phyloP scores from a whole-genome alignment of 2,329 filamentous ascomycete genomes.

The Xylaria sp. region DNA sequence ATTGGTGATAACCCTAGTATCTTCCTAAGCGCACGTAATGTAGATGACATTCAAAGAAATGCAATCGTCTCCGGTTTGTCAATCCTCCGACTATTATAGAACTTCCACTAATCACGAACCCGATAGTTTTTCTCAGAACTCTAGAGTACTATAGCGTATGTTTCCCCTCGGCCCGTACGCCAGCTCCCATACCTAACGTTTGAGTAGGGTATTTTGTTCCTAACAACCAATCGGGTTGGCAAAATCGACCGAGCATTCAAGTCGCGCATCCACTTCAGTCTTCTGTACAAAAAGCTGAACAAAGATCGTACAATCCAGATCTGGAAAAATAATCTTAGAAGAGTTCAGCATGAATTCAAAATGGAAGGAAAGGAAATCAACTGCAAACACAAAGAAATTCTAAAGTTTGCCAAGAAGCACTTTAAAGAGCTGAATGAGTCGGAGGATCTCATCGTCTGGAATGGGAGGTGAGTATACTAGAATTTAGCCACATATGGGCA shows the following conservation, averaged over 20 bases:
- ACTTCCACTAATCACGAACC: neutral
- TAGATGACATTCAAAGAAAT: neutral
- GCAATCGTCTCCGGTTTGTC: neutral
- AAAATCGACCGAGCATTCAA: neutral
- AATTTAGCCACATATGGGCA: neutral
- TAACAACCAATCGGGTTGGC: neutral
- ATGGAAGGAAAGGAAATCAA: neutral
- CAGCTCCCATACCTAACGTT: neutral
- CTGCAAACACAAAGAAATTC: neutral
- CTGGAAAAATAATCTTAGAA: neutral
- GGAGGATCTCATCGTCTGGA: neutral
- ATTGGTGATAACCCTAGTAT: neutral
- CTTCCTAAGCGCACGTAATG: neutral
- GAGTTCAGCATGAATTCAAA: neutral
- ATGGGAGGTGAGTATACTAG: neutral
- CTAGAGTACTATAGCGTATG: neutral
- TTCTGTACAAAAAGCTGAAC: neutral
- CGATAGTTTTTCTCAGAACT: neutral
- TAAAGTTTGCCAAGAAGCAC: neutral
- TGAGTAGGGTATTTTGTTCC: neutral
- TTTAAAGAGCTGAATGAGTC: neutral
- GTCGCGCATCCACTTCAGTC: neutral
- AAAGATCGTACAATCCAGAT: neutral
- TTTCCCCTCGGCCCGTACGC: neutral
- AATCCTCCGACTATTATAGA: neutral